Evolutionary conservation across 208 protist species (phyloP).

Genomic region (Spongospora subterranea): DNA sequence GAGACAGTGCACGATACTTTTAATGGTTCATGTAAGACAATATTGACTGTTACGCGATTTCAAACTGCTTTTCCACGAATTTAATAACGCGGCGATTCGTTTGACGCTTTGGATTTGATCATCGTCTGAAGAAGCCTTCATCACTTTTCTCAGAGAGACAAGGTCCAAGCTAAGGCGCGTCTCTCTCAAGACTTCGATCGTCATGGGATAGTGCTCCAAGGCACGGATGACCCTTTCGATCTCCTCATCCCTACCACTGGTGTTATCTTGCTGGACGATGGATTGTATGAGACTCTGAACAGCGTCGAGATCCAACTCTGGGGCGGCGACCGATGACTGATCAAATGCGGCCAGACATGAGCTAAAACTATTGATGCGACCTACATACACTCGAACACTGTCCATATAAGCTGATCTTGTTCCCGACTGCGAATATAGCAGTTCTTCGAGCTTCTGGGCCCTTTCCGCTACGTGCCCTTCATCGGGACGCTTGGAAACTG

Average conservation of each 20-base stretch:
- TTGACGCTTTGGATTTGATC: too few species aligned
- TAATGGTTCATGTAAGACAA: too few species aligned
- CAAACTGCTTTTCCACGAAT: too few species aligned
- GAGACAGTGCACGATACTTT: too few species aligned
- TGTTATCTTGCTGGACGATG: background rate
- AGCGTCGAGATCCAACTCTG: background rate
- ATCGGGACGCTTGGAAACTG: background rate
- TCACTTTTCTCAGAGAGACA: background rate
- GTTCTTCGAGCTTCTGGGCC: background rate
- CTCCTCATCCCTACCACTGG: background rate
- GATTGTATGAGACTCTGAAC: background rate
- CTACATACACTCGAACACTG: background rate
- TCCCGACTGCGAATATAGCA: background rate
- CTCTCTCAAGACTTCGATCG: background rate
- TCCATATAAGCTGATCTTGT: slow-evolving; percentile 12
- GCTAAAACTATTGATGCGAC: background rate
- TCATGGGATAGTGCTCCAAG: background rate
- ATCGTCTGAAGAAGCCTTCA: too few species aligned
- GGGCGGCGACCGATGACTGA: background rate
- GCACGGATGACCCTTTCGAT: background rate
- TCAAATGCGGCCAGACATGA: background rate
- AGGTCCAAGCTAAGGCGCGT: background rate
- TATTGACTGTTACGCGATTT: too few species aligned
- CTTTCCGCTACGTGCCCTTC: background rate
- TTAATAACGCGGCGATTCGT: too few species aligned